Base-by-base conservation (phyloP, 2,329 filamentous ascomycete genomes). In the Neophaeococcomyces mojaviensis region DNA sequence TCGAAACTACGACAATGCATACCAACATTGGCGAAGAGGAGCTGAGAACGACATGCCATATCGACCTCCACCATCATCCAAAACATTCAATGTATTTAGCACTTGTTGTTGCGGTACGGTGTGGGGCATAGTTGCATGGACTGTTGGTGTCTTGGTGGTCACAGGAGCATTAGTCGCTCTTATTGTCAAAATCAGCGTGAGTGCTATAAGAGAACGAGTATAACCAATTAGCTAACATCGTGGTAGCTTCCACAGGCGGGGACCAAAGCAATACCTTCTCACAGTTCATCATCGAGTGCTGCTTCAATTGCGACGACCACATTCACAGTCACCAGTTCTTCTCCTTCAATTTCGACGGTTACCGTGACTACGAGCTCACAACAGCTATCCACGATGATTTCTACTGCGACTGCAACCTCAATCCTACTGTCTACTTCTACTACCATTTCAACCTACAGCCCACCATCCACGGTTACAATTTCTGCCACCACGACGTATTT, bases 101-200 rank as follows among this genome's bases (percentile, higher is more conserved):
- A 37, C 40, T 12, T 34, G 33, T 20, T 49, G 47, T 41, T 41
- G 36, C 39, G 47, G 47, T 4, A 44, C 46, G 13, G 18, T 16
- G 4, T 19, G 31, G 16, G 46, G 46, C 12, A 20, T 48, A 18
- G 42, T 24, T 7, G 31, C 24, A 16, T 49, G 47, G 47, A 19
- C 37, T n/a, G n/a, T 49, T 18, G 35, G 30, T 18, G 12, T 45
- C 20, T 22, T 30, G 7, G 22, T 45, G 4, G 24, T 49, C 20
- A 36, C 36, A 5, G 33, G 20, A 28, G 26, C 19, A 13, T 13
- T 33, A 30, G 38, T 42, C 3, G 41, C 20, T 4, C 15, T 46
- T 15, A 19, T 37, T 1, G 41, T 49, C 4, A 44, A 48, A 19
- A 12, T 30, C n/a, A 3, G 36, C 26, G 33, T 41, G 36, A 19